Conservation (phyloP, 2,329 filamentous ascomycete species). For the Zymoseptoria pseudotritici region DNA sequence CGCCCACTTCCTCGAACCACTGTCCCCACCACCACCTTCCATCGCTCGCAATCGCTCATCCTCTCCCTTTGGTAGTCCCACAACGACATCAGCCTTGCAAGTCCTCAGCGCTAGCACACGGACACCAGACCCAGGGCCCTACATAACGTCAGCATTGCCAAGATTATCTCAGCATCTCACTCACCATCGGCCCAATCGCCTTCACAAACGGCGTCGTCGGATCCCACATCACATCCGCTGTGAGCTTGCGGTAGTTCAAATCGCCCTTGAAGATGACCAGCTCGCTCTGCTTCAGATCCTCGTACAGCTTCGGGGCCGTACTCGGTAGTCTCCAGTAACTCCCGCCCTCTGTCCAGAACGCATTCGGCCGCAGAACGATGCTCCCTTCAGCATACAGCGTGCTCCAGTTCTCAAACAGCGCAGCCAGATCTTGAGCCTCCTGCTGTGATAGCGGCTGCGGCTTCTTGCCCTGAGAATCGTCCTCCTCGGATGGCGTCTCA, state of each 20-base stretch:
- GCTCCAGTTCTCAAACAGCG: conserved; percentile 78
- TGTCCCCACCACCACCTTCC: conserved; percentile 64
- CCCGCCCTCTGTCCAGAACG: conserved; percentile 83
- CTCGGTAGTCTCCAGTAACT: conserved; percentile 82
- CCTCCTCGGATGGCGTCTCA: conserved; percentile 62
- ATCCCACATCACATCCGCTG: conserved; percentile 81
- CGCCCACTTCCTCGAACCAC: conserved; percentile 72
- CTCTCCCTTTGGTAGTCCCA: conserved; percentile 71
- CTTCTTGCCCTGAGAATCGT: conserved; percentile 45
- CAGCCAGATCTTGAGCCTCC: conserved; percentile 61
- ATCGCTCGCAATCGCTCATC: conserved; percentile 70
- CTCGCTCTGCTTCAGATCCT: conserved; percentile 75
- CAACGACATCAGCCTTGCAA: conserved; percentile 94
- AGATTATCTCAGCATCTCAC: background rate
- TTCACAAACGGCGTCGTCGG: conserved; percentile 77
- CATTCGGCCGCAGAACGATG: conserved; percentile 72
- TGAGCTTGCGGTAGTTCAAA: conserved; percentile 90
- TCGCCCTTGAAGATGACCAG: conserved; percentile 96
- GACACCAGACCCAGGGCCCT: conserved; percentile 68
- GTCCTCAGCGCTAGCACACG: conserved; percentile 83
- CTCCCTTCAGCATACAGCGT: conserved; percentile 73
- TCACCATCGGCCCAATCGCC: conserved; percentile 69
- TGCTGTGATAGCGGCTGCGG: conserved; percentile 57
- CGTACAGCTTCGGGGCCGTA: conserved; percentile 58
- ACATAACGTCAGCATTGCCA: background rate